Percentiles rank a stretch among this genome's conserved stretches.
Evolutionary conservation across 345 rosid species (phyloP).

Genomic region (Brassica carinata): DNA sequence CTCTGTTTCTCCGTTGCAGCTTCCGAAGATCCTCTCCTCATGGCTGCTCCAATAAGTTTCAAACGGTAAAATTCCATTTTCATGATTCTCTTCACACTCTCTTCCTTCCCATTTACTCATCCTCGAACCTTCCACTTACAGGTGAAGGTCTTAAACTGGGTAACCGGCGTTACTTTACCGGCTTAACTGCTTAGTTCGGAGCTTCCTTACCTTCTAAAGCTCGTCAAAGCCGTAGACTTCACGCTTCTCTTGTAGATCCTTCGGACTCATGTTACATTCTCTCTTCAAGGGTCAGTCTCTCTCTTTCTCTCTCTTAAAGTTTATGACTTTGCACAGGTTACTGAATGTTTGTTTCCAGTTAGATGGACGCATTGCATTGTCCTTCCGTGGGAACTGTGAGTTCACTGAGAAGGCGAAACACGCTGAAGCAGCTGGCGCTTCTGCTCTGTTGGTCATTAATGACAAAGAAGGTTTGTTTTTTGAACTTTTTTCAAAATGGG

Average conservation of each 20-base stretch:
- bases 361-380: conserved; percentile 60
- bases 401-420: conserved; percentile 74
- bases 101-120: background rate
- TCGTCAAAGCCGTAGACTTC: conserved; percentile 49
- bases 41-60: background rate
- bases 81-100: background rate
- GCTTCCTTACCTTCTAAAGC: conserved; percentile 56
- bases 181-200: conserved; percentile 85
- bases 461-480: conserved; percentile 62
- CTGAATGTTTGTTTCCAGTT: conserved; percentile 47
- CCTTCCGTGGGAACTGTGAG: conserved; percentile 78
- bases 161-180: conserved; percentile 32
- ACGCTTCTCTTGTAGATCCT: conserved; percentile 65
- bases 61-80: background rate
- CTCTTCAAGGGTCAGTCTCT: conserved; percentile 58
- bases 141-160: background rate
- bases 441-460: conserved; percentile 78
- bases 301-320: background rate
- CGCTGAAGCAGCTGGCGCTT: conserved; percentile 81
- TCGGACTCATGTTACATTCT: conserved; percentile 66
- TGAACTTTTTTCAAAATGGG: background rate
- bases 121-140: background rate
- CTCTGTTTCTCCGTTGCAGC: background rate
- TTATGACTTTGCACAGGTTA: conserved; percentile 1
- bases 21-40: background rate